Evolutionary conservation across 2,329 filamentous ascomycete genomes (phyloP).

Genomic region (Emmonsiellopsis sp.): DNA sequence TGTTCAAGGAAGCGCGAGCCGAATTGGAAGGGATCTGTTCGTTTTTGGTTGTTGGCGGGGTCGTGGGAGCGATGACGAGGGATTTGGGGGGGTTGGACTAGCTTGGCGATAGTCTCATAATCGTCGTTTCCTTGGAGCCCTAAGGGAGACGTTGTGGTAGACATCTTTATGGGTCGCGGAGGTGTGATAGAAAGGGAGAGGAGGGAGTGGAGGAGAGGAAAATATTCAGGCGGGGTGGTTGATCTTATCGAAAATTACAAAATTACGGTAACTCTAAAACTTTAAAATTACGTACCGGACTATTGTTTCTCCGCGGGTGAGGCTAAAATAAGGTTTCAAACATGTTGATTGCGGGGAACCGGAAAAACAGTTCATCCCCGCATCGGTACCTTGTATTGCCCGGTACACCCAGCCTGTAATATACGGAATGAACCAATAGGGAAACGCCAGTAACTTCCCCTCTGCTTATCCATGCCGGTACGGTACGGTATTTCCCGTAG

Average conservation of each 20-base stretch:
- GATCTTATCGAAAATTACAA: neutral
- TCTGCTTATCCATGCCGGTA: neutral
- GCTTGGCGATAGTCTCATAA: slow-evolving; percentile 27
- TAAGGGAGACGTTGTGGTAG: slow-evolving; percentile 6
- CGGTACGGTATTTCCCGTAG: neutral
- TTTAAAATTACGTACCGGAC: neutral
- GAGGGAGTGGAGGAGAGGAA: neutral
- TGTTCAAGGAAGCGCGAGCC: slow-evolving; percentile 78
- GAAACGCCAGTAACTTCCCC: too few species aligned
- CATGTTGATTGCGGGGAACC: neutral
- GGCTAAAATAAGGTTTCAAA: neutral
- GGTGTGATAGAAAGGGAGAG: neutral
- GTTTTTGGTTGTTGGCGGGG: slow-evolving; percentile 68
- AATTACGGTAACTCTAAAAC: neutral
- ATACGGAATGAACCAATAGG: neutral
- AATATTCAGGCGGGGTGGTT: neutral
- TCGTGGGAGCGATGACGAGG: slow-evolving; percentile 59
- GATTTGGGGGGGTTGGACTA: slow-evolving; percentile 38
- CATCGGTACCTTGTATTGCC: neutral
- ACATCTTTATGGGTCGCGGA: neutral
- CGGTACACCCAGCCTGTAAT: neutral
- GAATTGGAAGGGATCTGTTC: slow-evolving; percentile 89
- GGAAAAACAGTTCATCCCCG: neutral
- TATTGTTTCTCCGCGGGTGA: neutral
- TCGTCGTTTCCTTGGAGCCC: slow-evolving; percentile 17